Percentiles rank a stretch among this genome's conserved stretches.
Conservation (phyloP, 768 basidiomycete genomes). For the Leccinum rimulosum region DNA sequence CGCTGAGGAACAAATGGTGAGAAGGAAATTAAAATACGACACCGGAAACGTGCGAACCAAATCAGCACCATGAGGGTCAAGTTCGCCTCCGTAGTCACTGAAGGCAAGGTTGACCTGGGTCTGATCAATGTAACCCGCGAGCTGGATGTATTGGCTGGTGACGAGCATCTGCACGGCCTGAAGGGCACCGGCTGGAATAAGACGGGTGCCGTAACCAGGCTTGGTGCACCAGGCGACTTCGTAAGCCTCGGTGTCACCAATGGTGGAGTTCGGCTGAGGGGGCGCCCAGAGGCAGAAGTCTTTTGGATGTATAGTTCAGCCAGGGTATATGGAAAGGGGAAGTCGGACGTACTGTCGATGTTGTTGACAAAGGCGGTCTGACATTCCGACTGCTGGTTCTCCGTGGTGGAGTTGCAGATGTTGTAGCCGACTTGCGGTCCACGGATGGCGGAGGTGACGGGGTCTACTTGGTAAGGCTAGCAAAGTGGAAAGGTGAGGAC, state of each 20-base stretch:
- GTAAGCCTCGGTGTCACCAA: conserved; percentile 64
- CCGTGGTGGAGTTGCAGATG: conserved; percentile 65
- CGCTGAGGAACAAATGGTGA: conserved; percentile 38
- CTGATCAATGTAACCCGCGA: conserved; percentile 68
- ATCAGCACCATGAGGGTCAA: conserved; percentile 77
- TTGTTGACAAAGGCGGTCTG: conserved; percentile 68
- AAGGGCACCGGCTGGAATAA: conserved; percentile 65
- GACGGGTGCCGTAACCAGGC: conserved; percentile 61
- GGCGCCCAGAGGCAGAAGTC: conserved; percentile 76
- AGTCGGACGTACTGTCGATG: conserved; percentile 33
- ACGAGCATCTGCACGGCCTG: conserved; percentile 61
- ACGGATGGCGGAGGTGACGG: conserved; percentile 41
- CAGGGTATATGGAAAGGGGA: not conserved
- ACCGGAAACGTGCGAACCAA: conserved; percentile 31
- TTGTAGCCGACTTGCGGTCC: conserved; percentile 67
- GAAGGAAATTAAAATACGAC: conserved; percentile 8
- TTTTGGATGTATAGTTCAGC: conserved; percentile 34
- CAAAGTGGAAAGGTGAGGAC: not conserved
- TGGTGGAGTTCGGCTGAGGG: conserved; percentile 42
- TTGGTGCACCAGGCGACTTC: conserved; percentile 77
- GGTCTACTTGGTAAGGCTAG: conserved; percentile 54
- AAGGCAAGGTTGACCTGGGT: conserved; percentile 47
- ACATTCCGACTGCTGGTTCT: conserved; percentile 58
- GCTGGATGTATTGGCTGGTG: conserved; percentile 56
- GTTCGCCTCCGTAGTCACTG: conserved; percentile 70